These are phyloP conservation scores for Mariannaea sp. DNA, from an alignment of 2,329 filamentous ascomycete genomes.

Conservation along the genomic window DNA sequence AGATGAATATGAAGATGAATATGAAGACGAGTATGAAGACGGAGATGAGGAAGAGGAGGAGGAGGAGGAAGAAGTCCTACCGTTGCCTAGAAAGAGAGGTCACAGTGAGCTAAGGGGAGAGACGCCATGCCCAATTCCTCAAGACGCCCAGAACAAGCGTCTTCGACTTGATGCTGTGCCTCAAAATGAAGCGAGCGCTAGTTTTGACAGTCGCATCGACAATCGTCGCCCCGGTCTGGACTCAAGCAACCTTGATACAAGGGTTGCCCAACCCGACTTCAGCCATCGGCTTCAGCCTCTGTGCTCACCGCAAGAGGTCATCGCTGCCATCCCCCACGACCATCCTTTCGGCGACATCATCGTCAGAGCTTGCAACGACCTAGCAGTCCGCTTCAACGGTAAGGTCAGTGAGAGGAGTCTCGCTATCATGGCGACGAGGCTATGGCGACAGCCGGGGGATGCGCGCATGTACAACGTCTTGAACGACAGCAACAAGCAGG, in stretches of 20 bases:
- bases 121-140: constrained; percentile 7
- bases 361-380: constrained; percentile 25
- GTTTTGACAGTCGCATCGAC: not conserved
- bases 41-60: not conserved
- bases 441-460: constrained; percentile 3
- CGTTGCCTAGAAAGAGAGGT: constrained; percentile 22
- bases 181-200: not conserved
- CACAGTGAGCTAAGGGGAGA: constrained; percentile 21
- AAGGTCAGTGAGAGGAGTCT: constrained; percentile 24
- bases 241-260: not conserved
- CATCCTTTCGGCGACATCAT: constrained; percentile 11
- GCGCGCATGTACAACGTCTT: not conserved
- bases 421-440: constrained; percentile 23
- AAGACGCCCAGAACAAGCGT: constrained; percentile 21
- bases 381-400: constrained; percentile 23
- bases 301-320: constrained; percentile 19
- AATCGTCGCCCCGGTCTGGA: not conserved
- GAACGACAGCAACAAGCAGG: constrained; percentile 4
- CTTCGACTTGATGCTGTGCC: constrained; percentile 16
- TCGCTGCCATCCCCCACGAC: constrained; percentile 18
- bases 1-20: too few species aligned
- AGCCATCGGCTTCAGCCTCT: not conserved
- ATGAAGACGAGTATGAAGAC: constrained; percentile 2
- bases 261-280: not conserved
- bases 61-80: not conserved